Conservation (phyloP, 495 filamentous ascomycete genomes). For the Hyaloscypha hepaticicola region DNA sequence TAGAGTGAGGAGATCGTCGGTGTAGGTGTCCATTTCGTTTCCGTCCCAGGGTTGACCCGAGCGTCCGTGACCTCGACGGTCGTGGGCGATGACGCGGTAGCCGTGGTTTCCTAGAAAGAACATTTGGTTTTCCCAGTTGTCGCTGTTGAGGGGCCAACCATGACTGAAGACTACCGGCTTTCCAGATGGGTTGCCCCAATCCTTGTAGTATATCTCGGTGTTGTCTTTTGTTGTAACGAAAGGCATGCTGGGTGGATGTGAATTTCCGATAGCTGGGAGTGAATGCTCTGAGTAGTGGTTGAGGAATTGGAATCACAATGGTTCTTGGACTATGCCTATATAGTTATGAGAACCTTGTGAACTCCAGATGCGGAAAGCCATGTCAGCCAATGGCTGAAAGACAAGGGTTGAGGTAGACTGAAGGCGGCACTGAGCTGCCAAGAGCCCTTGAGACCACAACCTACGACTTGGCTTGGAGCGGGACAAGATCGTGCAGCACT, state of each 20-base stretch:
- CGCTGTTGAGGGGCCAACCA: slow-evolving; percentile 44
- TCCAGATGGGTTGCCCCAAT: slow-evolving; percentile 40
- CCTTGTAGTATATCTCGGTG: slow-evolving; percentile 42
- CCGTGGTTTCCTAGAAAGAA: slow-evolving; percentile 39
- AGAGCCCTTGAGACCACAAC: too few relatives aligned
- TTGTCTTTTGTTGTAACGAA: slow-evolving; percentile 35
- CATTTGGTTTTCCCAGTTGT: slow-evolving; percentile 46
- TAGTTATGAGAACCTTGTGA: too few relatives aligned
- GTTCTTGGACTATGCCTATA: too few relatives aligned
- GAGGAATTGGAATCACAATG: too few relatives aligned
- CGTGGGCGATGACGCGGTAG: slow-evolving; percentile 44
- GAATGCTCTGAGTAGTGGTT: too few relatives aligned
- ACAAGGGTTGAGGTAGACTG: too few relatives aligned
- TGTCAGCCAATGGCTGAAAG: too few relatives aligned
- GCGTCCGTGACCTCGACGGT: slow-evolving; percentile 44
- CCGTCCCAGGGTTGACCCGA: slow-evolving; percentile 43
- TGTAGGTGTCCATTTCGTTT: slow-evolving; percentile 41
- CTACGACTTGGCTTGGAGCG: too few relatives aligned
- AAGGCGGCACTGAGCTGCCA: too few relatives aligned
- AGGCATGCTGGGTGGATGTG: slow-evolving; percentile 30
- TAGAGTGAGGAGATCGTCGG: slow-evolving; percentile 40
- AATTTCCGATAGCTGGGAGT: too few relatives aligned
- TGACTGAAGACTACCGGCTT: slow-evolving; percentile 38
- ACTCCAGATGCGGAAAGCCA: too few relatives aligned
- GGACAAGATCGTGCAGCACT: too few relatives aligned